Evolutionary conservation across 2,329 filamentous ascomycete species (phyloP).

Genomic region (Cadophora sp.): DNA sequence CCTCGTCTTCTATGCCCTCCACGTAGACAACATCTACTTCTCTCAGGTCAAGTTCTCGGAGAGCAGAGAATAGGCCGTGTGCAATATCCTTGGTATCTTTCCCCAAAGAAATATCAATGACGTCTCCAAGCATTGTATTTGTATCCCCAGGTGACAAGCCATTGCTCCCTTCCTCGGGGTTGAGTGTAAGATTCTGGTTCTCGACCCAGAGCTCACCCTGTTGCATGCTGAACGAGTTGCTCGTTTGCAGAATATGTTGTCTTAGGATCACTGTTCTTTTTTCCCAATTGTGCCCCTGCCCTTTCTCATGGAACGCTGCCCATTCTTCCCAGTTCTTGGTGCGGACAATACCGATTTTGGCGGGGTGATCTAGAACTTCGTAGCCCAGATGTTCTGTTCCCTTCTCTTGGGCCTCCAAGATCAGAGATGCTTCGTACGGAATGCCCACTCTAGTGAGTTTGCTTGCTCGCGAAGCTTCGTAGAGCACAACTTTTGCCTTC

Average conservation of each 20-base stretch:
- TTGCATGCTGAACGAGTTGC: constrained; percentile 28
- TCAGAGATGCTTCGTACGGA: constrained; percentile 19
- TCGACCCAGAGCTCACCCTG: constrained; percentile 30
- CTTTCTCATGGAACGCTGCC: constrained; percentile 34
- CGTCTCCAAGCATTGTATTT: constrained; percentile 28
- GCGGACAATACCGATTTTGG: constrained; percentile 44
- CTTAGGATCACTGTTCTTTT: not conserved
- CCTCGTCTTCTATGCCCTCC: constrained; percentile 82
- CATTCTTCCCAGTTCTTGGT: constrained; percentile 48
- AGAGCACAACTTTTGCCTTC: constrained; percentile 83
- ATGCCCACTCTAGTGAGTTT: constrained; percentile 39
- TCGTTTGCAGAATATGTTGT: not conserved
- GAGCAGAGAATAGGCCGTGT: constrained; percentile 83
- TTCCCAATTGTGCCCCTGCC: not conserved
- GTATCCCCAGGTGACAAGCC: not conserved
- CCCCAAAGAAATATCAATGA: constrained; percentile 76
- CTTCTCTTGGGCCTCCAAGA: constrained; percentile 25
- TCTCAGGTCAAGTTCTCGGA: constrained; percentile 82
- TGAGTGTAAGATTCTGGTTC: not conserved
- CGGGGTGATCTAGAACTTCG: constrained; percentile 20
- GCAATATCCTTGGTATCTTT: constrained; percentile 76
- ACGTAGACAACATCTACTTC: constrained; percentile 86
- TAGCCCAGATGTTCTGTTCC: constrained; percentile 24
- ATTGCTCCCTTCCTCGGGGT: not conserved
- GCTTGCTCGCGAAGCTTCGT: constrained; percentile 61